These are phyloP conservation scores for Phytophthora pluvialis DNA, from an alignment of 352 stramenopile genomes.

Conservation along the genomic window DNA sequence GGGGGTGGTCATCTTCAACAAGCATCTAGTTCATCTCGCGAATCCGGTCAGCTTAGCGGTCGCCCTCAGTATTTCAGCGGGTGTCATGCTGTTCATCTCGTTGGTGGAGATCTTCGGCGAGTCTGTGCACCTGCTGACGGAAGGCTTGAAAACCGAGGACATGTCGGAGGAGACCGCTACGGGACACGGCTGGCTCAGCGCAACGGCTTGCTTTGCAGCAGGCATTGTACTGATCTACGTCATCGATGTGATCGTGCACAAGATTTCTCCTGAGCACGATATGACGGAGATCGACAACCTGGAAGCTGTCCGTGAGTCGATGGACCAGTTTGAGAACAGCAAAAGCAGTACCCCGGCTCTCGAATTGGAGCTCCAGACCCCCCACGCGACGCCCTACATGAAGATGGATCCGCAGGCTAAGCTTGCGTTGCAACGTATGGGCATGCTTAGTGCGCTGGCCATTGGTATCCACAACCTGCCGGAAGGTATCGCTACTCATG, in stretches of 20 bases:
- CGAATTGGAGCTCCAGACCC: conserved; percentile 40
- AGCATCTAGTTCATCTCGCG: conserved; percentile 53
- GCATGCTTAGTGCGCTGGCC: too few relatives aligned
- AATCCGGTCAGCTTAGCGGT: conserved; percentile 78
- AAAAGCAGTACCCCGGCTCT: conserved; percentile 13
- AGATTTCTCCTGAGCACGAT: conserved; percentile 33
- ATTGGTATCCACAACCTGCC: too few relatives aligned
- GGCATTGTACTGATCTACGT: conserved; percentile 75
- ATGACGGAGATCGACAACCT: conserved; percentile 20
- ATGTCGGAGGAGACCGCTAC: conserved; percentile 40
- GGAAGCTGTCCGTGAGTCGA: conserved; percentile 40
- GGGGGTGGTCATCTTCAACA: conserved; percentile 58
- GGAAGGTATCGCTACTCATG: too few relatives aligned
- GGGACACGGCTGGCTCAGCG: conserved; percentile 74
- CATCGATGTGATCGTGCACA: conserved; percentile 52
- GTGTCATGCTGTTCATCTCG: conserved; percentile 85
- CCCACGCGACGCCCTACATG: conserved; percentile 7
- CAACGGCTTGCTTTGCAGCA: conserved; percentile 87
- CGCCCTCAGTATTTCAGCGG: conserved; percentile 75
- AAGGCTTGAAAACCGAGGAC: conserved; percentile 43
- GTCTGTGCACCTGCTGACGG: conserved; percentile 40
- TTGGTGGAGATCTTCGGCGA: conserved; percentile 69
- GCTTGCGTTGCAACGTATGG: too few relatives aligned
- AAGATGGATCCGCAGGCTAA: too few relatives aligned
- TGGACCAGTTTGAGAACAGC: conserved; percentile 31